Evolutionary conservation across 495 filamentous ascomycete species (phyloP).

Genomic region (Hyphodiscus hymeniophilus): DNA sequence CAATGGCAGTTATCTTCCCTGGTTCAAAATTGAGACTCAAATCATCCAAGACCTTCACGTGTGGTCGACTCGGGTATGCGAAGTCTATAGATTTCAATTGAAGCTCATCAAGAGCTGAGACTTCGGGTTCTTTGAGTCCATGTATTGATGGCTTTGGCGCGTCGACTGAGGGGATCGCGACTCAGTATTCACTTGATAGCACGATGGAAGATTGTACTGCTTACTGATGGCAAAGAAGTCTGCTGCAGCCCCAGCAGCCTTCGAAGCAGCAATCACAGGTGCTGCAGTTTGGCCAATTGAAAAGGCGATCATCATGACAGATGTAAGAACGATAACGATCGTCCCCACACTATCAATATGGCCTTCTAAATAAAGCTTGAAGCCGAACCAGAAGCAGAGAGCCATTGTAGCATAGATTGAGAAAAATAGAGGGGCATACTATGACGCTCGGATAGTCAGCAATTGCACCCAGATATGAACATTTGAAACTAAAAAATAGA

Average conservation of each 20-base stretch:
- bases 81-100: constrained; percentile 53
- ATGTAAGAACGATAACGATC: constrained; percentile 44
- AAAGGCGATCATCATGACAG: constrained; percentile 43
- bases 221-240: constrained; percentile 44
- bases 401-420: constrained; percentile 22
- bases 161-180: constrained; percentile 29
- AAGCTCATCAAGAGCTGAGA: constrained; percentile 46
- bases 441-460: too few species aligned
- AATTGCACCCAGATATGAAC: too few species aligned
- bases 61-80: constrained; percentile 60
- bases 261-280: constrained; percentile 40
- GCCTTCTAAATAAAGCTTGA: constrained; percentile 31
- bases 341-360: constrained; percentile 35
- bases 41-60: constrained; percentile 49
- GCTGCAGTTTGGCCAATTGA: constrained; percentile 37
- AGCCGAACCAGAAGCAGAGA: constrained; percentile 45
- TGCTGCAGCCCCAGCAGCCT: constrained; percentile 43
- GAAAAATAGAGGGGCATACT: constrained; percentile 29
- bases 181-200: too few species aligned
- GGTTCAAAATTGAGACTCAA: constrained; percentile 53
- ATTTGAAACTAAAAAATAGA: too few species aligned
- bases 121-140: constrained; percentile 35
- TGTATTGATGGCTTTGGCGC: constrained; percentile 36
- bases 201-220: too few species aligned
- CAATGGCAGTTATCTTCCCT: constrained; percentile 76